phyloP scores from a whole-genome alignment of 2,329 filamentous ascomycete genomes.

The Paraphoma sp. region DNA sequence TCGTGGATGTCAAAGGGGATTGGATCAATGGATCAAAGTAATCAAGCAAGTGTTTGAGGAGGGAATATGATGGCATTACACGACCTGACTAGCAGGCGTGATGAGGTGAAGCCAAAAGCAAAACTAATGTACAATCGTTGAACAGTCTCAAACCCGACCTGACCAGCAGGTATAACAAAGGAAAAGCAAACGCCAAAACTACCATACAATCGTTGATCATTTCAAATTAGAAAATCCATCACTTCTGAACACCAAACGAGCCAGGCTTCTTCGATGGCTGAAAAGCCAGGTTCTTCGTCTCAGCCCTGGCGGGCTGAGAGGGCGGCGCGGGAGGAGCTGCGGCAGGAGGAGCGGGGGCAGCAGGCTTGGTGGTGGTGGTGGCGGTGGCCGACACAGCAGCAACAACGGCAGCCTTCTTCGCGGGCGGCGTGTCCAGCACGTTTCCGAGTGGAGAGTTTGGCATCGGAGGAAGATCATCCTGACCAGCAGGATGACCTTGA shows the following conservation, averaged over 20 bases:
- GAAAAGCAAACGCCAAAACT: neutral
- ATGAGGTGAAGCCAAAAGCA: neutral
- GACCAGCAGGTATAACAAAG: neutral
- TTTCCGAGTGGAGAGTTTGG: neutral
- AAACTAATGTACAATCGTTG: neutral
- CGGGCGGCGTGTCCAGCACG: neutral
- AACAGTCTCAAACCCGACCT: neutral
- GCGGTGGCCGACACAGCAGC: too few relatives aligned
- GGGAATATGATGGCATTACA: neutral
- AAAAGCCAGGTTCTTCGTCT: neutral
- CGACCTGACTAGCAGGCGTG: neutral
- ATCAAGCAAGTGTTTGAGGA: neutral
- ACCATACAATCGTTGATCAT: neutral
- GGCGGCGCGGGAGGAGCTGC: too few relatives aligned
- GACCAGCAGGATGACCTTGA: neutral
- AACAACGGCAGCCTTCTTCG: neutral
- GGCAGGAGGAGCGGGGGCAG: too few relatives aligned
- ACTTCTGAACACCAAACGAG: neutral
- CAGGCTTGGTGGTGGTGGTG: too few relatives aligned
- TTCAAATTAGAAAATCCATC: neutral
- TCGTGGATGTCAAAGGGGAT: too few relatives aligned
- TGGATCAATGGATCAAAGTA: too few relatives aligned
- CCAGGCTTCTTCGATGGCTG: neutral
- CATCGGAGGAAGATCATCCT: neutral
- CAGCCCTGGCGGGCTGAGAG: too few relatives aligned